Base-by-base conservation (phyloP, 441 rosid genomes). In the Populus hybrid region DNA sequence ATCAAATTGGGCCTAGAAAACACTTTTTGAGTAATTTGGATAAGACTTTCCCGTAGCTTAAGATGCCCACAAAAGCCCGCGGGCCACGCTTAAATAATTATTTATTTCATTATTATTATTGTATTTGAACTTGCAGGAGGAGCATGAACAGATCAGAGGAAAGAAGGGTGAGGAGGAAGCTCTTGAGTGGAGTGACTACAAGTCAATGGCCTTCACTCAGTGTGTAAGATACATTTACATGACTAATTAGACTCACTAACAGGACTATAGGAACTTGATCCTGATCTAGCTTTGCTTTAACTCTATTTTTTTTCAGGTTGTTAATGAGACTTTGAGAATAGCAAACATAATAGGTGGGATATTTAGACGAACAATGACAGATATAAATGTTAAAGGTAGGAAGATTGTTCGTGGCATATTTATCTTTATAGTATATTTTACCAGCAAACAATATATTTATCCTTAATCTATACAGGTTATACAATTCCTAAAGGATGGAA, bases 191-290 rank as follows among this genome's bases (percentile, higher is more conserved):
- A 84, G 77, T 77, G 99, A 96, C 81, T 96, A 96, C 81, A 96
- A 94, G 85, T 89, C 99, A 20, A 96, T 96, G 99, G 90, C 95
- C 12, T 96, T 96, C 87, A 96, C 99, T 72, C 99, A 92, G 79
- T 94, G 98, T 79, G 99, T 96, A 84, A 89, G 99, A 81, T 18
- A 54, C 8, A 30, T 30, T 30, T 30, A 30, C 32, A 30, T 30
- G 32, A 30, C 32, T 30, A 30, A 30, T 30, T 30, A 30, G 32
- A 54, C 12, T 7, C 50, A 38, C 10, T 28, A 59, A 68, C 40
- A 35, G 64, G 42, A 59, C 28, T 59, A 6, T 57, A 54, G 69
- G 30, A 6, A 38, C 23, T 70, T 34, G 70, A 73, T 61, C 32
- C 23, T 66, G 73, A 73, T 73, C 23, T 69, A 16, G 6, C 12